Percentiles rank a stretch among this genome's conserved stretches.
Conservation (phyloP, 352 stramenopile genomes). For the Aphanomyces euteiches region DNA sequence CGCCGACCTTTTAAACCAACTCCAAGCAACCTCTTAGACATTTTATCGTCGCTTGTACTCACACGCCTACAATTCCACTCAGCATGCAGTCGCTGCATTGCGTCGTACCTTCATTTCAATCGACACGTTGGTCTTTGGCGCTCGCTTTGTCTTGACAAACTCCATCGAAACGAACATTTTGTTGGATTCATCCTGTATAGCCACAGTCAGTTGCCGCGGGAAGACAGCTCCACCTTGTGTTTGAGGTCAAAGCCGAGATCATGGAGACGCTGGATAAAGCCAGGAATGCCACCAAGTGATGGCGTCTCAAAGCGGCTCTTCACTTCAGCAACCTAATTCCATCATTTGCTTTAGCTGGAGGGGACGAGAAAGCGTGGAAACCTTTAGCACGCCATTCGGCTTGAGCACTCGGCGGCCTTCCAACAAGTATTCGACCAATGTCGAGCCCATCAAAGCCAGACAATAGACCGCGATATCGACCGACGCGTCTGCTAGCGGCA, state of each 20-base stretch:
- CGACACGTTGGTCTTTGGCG: constrained; percentile 42
- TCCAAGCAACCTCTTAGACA: neutral
- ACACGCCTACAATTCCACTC: constrained; percentile 38
- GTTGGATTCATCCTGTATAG: constrained; percentile 54
- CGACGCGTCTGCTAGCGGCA: constrained; percentile 84
- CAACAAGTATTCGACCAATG: constrained; percentile 94
- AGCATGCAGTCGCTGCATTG: neutral
- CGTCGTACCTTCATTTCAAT: constrained; percentile 60
- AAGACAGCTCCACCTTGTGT: constrained; percentile 35
- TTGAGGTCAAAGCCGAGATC: constrained; percentile 19
- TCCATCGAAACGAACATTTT: constrained; percentile 87
- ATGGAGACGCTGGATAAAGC: neutral
- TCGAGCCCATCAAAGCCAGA: constrained; percentile 98
- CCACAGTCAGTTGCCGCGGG: neutral
- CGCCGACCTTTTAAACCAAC: neutral
- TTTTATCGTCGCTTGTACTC: constrained; percentile 81
- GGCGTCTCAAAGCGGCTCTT: constrained; percentile 80
- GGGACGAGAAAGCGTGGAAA: neutral
- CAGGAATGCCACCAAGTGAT: constrained; percentile 53
- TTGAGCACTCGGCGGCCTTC: constrained; percentile 95
- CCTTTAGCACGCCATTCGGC: constrained; percentile 85
- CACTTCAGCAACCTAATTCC: constrained; percentile 52
- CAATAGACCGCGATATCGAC: constrained; percentile 97
- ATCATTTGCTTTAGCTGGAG: too few relatives aligned
- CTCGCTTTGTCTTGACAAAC: constrained; percentile 59